A percentile compares a stretch with the other conserved stretches of the same genome.
phyloP scores from a whole-genome alignment of 2,329 filamentous ascomycete genomes.

The Aureobasidium namibiae region DNA sequence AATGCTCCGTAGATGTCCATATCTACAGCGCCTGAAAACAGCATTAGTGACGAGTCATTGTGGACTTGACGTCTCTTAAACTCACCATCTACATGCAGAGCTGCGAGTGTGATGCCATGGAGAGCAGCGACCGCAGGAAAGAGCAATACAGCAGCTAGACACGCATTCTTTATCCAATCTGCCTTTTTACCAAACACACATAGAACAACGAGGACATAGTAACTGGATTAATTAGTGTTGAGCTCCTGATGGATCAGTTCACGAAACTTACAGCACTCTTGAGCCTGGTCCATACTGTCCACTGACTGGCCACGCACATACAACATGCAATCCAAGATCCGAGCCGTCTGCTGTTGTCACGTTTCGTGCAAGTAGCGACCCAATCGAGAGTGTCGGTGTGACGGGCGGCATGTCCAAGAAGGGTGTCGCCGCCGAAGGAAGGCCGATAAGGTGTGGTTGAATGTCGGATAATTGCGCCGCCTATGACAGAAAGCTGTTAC shows the following conservation, averaged over 20 bases:
- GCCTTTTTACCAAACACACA: conserved; percentile 55
- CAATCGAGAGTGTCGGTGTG: conserved; percentile 23
- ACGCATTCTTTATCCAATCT: conserved; percentile 56
- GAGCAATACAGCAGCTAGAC: conserved; percentile 53
- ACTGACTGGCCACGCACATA: conserved; percentile 50
- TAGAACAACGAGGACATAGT: conserved; percentile 56
- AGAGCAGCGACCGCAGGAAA: conserved; percentile 57
- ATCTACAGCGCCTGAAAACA: conserved; percentile 51
- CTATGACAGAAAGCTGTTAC: neutral
- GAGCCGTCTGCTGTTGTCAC: conserved; percentile 19
- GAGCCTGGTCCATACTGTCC: conserved; percentile 51
- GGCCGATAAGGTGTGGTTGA: neutral
- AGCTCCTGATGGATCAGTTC: neutral
- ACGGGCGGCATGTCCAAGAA: conserved; percentile 29
- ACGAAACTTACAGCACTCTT: conserved; percentile 39
- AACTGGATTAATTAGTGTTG: conserved; percentile 32
- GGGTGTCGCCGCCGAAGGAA: neutral
- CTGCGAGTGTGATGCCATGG: conserved; percentile 54
- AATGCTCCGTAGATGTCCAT: conserved; percentile 63
- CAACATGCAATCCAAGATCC: conserved; percentile 32
- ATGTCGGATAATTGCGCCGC: neutral
- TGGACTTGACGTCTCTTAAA: neutral
- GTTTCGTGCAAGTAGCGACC: conserved; percentile 18
- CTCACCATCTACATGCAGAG: conserved; percentile 51
- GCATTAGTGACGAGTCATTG: conserved; percentile 12